Percentiles rank a stretch among this genome's conserved stretches.
phyloP scores from a whole-genome alignment of 2,329 filamentous ascomycete species.

The Ascomycota sp. region DNA sequence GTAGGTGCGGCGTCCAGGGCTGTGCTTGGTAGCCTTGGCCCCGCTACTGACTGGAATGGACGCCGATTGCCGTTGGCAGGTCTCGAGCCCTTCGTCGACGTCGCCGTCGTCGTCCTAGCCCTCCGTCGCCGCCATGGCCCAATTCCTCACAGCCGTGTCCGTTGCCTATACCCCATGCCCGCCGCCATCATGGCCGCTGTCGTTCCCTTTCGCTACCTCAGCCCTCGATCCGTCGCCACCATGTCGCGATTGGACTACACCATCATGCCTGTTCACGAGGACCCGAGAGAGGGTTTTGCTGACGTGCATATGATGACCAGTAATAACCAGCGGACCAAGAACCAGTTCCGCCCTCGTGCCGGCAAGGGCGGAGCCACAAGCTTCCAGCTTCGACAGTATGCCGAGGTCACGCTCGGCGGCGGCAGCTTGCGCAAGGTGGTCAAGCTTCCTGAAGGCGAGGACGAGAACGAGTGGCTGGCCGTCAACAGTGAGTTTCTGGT shows the following conservation, averaged over 20 bases:
- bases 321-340: conserved; percentile 71
- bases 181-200: conserved; percentile 5
- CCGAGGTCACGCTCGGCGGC: conserved; percentile 84
- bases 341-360: conserved; percentile 75
- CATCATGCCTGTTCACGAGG: conserved; percentile 12
- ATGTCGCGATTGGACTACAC: conserved; percentile 11
- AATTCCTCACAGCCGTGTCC: conserved; percentile 22
- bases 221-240: conserved; percentile 11
- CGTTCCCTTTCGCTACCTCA: conserved; percentile 10
- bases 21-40: too few species aligned
- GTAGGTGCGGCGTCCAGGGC: too few species aligned
- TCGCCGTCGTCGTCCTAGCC: too few species aligned
- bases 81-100: too few species aligned
- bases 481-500: conserved; percentile 56
- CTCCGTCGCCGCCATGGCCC: conserved; percentile 11
- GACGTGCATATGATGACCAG: conserved; percentile 7
- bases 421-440: conserved; percentile 91
- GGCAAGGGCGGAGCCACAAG: conserved; percentile 66
- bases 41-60: too few species aligned
- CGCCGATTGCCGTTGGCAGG: too few species aligned
- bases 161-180: conserved; percentile 2
- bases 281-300: conserved; percentile 8
- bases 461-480: conserved; percentile 92
- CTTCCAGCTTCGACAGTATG: conserved; percentile 94
- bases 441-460: conserved; percentile 88